A percentile compares a stretch with the other conserved stretches of the same genome.
Evolutionary conservation across 495 filamentous ascomycete genomes (phyloP).

Genomic region (Xylaria curta): DNA sequence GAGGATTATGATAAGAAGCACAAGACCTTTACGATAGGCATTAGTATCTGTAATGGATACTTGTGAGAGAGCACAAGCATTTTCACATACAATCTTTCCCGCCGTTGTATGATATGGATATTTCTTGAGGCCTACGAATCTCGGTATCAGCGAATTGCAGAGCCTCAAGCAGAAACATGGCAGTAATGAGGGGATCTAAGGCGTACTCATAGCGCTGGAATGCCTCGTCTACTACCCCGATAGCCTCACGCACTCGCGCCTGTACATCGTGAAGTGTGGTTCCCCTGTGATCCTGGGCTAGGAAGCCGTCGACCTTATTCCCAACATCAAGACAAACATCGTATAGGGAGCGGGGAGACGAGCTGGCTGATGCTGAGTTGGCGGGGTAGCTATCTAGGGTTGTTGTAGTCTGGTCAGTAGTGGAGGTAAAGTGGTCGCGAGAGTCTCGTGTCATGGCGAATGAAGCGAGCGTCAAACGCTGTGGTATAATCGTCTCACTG

Average conservation of each 20-base stretch:
- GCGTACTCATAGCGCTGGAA: conserved; percentile 70
- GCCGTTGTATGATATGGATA: conserved; percentile 95
- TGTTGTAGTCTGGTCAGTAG: conserved; percentile 10
- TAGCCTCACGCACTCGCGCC: conserved; percentile 69
- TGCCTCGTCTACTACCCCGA: conserved; percentile 75
- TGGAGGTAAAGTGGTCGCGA: conserved; percentile 14
- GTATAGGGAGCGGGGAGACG: conserved; percentile 36
- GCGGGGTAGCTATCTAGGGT: conserved; percentile 32
- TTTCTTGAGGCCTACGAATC: conserved; percentile 66
- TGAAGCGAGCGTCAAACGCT: background rate
- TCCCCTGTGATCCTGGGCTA: conserved; percentile 55
- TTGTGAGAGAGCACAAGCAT: background rate
- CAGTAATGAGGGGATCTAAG: conserved; percentile 32
- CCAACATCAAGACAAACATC: conserved; percentile 64
- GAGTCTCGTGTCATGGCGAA: conserved; percentile 21
- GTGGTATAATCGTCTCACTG: conserved; percentile 9
- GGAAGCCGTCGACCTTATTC: conserved; percentile 69
- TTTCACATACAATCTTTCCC: conserved; percentile 81
- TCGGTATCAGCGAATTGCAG: conserved; percentile 18
- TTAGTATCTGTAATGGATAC: background rate
- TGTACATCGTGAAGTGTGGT: conserved; percentile 69
- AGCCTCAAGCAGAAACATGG: background rate
- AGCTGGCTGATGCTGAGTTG: conserved; percentile 38
- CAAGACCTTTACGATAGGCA: conserved; percentile 53
- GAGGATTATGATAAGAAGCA: conserved; percentile 88